phyloP scores from a whole-genome alignment of 208 protist species.

The Borovskyia barvae region DNA sequence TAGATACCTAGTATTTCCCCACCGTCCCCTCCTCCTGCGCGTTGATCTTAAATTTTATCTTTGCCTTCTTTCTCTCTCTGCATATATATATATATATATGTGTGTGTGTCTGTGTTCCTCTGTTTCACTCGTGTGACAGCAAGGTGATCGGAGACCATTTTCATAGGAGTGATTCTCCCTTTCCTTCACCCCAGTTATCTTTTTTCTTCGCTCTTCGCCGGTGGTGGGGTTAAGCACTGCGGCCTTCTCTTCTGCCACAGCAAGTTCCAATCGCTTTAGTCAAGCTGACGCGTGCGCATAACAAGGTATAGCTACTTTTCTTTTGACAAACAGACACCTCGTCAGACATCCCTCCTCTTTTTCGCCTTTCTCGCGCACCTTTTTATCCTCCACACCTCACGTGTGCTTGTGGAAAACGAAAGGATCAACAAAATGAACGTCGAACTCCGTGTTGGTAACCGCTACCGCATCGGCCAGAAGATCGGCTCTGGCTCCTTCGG shows the following conservation, averaged over 20 bases:
- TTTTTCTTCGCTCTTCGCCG: neutral
- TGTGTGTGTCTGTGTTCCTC: neutral
- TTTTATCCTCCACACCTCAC: neutral
- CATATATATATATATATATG: neutral
- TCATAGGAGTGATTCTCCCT: neutral
- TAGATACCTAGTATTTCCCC: neutral
- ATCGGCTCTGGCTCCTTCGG: constrained; percentile 97
- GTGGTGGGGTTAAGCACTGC: neutral
- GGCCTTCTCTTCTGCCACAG: neutral
- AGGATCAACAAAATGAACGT: constrained; percentile 51
- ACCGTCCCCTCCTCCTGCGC: constrained; percentile 4
- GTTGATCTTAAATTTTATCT: neutral
- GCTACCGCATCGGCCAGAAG: constrained; percentile 96
- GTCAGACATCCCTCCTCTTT: neutral
- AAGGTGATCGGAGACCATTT: too few species aligned
- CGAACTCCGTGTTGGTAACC: constrained; percentile 95
- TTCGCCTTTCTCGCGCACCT: neutral
- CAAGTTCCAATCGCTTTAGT: too few species aligned
- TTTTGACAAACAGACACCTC: neutral
- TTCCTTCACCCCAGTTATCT: neutral
- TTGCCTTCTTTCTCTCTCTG: constrained; percentile 3
- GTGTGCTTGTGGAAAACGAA: neutral
- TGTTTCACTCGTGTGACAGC: too few species aligned
- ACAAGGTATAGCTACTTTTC: too few species aligned
- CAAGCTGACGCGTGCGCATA: too few species aligned